Percentiles rank a stretch among this genome's conserved stretches.
These are phyloP conservation scores for Cairneyella variabilis DNA, from an alignment of 495 filamentous ascomycete species.

Conservation along the genomic window DNA sequence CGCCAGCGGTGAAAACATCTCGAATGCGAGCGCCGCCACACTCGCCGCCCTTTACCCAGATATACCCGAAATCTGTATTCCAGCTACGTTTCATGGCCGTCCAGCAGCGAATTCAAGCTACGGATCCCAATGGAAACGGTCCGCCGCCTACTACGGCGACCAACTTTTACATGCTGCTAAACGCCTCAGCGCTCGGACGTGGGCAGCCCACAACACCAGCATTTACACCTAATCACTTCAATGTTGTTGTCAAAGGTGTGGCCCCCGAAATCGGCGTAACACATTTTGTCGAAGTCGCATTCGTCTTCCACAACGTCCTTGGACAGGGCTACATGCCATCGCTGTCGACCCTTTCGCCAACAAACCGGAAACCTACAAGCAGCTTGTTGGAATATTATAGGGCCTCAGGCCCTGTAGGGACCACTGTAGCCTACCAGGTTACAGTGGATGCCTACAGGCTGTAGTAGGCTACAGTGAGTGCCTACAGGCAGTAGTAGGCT, in stretches of 20 bases:
- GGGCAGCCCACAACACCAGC: conserved; percentile 29
- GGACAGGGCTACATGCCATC: conserved; percentile 3
- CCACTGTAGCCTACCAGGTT: too few species aligned
- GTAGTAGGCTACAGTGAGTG: too few species aligned
- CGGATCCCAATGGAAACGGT: conserved; percentile 27
- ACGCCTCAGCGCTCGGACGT: conserved; percentile 34
- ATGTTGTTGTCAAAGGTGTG: conserved; percentile 25
- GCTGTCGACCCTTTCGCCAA: conserved; percentile 30
- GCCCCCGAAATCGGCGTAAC: conserved; percentile 42
- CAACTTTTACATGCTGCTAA: conserved; percentile 31
- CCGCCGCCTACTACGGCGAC: conserved; percentile 32
- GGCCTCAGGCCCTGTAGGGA: too few species aligned
- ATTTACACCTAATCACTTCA: conserved; percentile 45
- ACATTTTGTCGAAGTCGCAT: conserved; percentile 8
- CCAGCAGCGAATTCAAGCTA: not conserved
- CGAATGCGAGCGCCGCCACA: too few species aligned
- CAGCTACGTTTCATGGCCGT: conserved; percentile 8
- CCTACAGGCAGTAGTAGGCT: too few species aligned
- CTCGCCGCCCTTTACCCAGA: conserved; percentile 17
- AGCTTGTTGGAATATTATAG: too few species aligned
- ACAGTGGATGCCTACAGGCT: too few species aligned
- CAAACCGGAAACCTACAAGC: conserved; percentile 18
- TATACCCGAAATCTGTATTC: conserved; percentile 17
- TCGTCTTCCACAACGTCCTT: conserved; percentile 1
- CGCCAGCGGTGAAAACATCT: too few species aligned